phyloP scores from a whole-genome alignment of 2,329 filamentous ascomycete species.

The Neurospora sp. region DNA sequence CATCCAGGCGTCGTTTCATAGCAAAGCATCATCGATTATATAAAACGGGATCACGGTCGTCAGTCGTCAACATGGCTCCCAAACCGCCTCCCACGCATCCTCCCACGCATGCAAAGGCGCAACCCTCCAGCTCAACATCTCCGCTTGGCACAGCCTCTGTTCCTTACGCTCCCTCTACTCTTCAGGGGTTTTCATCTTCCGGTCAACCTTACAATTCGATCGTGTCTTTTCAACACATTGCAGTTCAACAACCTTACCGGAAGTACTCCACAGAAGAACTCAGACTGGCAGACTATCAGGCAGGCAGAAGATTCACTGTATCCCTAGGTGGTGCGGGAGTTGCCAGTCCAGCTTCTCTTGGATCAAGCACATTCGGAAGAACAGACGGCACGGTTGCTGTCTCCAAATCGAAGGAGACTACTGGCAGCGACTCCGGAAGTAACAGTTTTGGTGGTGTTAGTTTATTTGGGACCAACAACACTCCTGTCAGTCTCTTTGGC shows the following conservation, averaged over 20 bases:
- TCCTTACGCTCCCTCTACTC: background rate
- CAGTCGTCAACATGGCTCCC: background rate
- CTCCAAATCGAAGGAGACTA: background rate
- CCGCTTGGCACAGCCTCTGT: background rate
- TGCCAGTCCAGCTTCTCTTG: background rate
- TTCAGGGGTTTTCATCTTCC: background rate
- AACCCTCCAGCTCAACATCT: background rate
- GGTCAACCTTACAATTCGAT: background rate
- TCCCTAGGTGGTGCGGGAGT: background rate
- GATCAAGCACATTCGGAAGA: background rate
- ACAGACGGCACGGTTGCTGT: background rate
- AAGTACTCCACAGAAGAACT: background rate
- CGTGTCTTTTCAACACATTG: background rate
- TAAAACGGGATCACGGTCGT: background rate
- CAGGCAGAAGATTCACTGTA: background rate
- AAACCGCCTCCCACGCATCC: background rate
- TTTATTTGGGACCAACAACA: background rate
- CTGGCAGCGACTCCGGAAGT: background rate
- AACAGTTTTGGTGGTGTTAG: too few relatives aligned
- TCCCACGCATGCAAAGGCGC: background rate
- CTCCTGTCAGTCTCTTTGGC: background rate
- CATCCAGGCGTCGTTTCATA: background rate
- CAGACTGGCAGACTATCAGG: background rate
- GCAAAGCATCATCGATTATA: background rate
- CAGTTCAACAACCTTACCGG: background rate